Base-by-base conservation (phyloP, 768 basidiomycete species). In the Sarcodon aspratus region DNA sequence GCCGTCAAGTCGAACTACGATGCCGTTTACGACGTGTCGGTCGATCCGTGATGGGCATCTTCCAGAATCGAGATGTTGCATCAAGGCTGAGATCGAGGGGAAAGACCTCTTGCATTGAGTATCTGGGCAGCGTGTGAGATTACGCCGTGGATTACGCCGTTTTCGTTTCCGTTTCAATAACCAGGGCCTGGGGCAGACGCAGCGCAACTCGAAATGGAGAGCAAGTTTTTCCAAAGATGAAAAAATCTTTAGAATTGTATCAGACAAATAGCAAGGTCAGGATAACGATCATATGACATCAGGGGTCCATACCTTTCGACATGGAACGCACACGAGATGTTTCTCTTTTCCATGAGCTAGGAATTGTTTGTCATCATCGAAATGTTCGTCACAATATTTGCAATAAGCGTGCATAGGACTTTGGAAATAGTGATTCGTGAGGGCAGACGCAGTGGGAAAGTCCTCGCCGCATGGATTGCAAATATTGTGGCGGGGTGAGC, bases 11-110 rank as follows among this genome's bases (percentile, higher is more conserved):
- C 66, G 36, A 38, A 64, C 68, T 38, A 79, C 62, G 48, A 56
- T 63, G 36, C 54, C 59, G 59, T 78, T 66, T 47, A 68, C 52
- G 46, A 63, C 47, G 33, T 57, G 54, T 42, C 72, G 68, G 31
- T 58, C 55, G 34, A 74, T 60, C 9, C 77, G 72, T 0, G 80
- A 80, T 17, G 51, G 45, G 55, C 83, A 83, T 4, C 57, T 53
- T 0, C 81, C 81, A 13, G 68, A 63, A 55, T 85, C 83, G 58
- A 82, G 70, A 58, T 85, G 83, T 32, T 74, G 70, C 18, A 75
- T 57, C 46, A 85, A 64, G 7, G 79, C 75, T 7, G 79, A 73
- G 44, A 58, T 62, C 15, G 72, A 76, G 46, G 78, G 58, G 59
- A 83, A 84, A 3, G 49, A 54, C 27, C 52, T 52, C 3, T 50